A percentile compares a stretch with the other conserved stretches of the same genome.
Conservation (phyloP, 345 rosid genomes). For the Streptanthus diversifolius region DNA sequence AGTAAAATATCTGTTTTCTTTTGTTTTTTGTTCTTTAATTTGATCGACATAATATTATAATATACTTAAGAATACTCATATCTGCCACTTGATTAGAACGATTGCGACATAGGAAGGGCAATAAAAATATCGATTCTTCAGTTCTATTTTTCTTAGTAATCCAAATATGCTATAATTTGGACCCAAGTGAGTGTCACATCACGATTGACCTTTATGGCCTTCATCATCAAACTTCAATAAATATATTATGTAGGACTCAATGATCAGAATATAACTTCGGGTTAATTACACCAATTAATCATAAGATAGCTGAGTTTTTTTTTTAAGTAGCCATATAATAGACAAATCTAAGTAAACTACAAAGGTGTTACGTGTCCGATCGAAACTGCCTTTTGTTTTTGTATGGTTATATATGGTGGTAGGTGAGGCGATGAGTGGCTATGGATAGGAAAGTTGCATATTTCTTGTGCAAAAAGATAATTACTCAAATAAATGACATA, state of each 20-base stretch:
- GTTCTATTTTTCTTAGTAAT: background rate
- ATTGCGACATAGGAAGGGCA: background rate
- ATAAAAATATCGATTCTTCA: background rate
- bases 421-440: background rate
- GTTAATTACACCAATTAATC: background rate
- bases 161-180: background rate
- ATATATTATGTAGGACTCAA: background rate
- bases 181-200: background rate
- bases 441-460: background rate
- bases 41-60: background rate
- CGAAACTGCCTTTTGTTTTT: background rate
- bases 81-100: background rate
- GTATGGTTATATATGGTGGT: background rate
- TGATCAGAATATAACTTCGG: background rate
- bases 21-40: background rate
- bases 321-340: background rate
- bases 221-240: background rate
- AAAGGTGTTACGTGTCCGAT: background rate
- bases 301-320: background rate
- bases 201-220: background rate
- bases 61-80: background rate
- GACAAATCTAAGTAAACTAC: background rate
- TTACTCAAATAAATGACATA: background rate
- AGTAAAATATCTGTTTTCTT: background rate
- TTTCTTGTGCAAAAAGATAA: background rate